A percentile compares a stretch with the other conserved stretches of the same genome.
These are phyloP conservation scores for Myxozyma monticola DNA, from an alignment of 805 yeast species.

Conservation along the genomic window DNA sequence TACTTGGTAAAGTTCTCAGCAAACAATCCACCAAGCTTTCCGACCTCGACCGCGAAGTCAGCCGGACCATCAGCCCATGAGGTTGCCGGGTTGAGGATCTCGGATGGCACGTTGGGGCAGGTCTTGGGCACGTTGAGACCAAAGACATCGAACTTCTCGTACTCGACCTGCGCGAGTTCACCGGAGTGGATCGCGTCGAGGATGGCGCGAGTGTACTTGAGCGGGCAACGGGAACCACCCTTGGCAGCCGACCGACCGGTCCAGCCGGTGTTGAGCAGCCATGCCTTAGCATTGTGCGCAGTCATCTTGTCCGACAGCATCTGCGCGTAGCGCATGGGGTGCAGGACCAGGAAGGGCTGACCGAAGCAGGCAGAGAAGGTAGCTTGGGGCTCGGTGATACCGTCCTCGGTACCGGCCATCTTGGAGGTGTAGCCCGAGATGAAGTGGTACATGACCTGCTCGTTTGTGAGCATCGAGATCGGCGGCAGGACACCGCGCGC, in stretches of 20 bases:
- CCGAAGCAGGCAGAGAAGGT: conserved; percentile 99
- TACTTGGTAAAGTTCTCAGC: conserved; percentile 85
- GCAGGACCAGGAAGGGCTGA: conserved; percentile 96
- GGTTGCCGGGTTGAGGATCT: conserved; percentile 80
- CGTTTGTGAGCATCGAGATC: conserved; percentile 86
- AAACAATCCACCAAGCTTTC: conserved; percentile 71
- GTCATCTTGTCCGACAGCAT: conserved; percentile 92
- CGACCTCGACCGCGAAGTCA: conserved; percentile 56
- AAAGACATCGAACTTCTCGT: conserved; percentile 81
- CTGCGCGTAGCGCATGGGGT: conserved; percentile 97
- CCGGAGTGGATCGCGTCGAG: conserved; percentile 94
- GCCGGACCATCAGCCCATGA: conserved; percentile 67
- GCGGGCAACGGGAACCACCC: conserved; percentile 97
- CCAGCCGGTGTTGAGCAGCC: conserved; percentile 99
- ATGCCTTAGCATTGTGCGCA: conserved; percentile 84
- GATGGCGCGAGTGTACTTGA: conserved; percentile 96
- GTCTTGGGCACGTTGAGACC: conserved; percentile 83
- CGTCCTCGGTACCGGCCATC: conserved; percentile 99
- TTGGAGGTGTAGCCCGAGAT: conserved; percentile 98
- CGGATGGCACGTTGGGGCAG: conserved; percentile 79
- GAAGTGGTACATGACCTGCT: conserved; percentile 98
- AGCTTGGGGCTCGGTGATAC: conserved; percentile 97
- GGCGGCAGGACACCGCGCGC: conserved; percentile 98
- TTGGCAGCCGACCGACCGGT: conserved; percentile 87
- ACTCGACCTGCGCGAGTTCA: conserved; percentile 73